These are phyloP conservation scores for Vaccinium corymbosum DNA, from an alignment of 148 eudicot species.

Conservation along the genomic window DNA sequence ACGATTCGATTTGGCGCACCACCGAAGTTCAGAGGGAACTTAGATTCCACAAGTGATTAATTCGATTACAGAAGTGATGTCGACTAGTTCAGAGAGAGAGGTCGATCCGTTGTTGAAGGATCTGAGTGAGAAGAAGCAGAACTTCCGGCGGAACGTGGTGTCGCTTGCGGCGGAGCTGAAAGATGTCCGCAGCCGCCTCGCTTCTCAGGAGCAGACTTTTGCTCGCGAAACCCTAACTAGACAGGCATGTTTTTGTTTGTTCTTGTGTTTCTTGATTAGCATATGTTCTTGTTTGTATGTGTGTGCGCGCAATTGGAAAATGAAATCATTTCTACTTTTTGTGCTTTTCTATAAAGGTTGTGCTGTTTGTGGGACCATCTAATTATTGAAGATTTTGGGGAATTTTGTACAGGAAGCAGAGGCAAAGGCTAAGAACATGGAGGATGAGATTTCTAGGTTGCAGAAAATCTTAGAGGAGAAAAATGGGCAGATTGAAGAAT, in stretches of 20 bases:
- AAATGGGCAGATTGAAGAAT: slow-evolving; percentile 51
- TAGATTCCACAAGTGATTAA: not conserved
- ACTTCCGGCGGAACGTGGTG: slow-evolving; percentile 69
- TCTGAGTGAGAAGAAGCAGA: slow-evolving; percentile 80
- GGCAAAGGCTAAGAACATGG: slow-evolving; percentile 64
- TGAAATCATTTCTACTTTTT: slow-evolving; percentile 39
- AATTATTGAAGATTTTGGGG: not conserved
- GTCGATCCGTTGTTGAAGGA: slow-evolving; percentile 83
- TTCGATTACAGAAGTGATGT: slow-evolving; percentile 8
- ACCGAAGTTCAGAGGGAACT: not conserved
- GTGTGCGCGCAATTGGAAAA: not conserved
- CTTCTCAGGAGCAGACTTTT: slow-evolving; percentile 61
- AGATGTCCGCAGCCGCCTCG: slow-evolving; percentile 69
- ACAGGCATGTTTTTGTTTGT: slow-evolving; percentile 36
- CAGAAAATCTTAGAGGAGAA: slow-evolving; percentile 78
- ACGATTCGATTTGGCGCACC: not conserved
- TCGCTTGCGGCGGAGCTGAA: slow-evolving; percentile 85
- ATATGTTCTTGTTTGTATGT: slow-evolving; percentile 9
- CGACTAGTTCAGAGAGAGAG: slow-evolving; percentile 28
- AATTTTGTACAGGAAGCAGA: slow-evolving; percentile 65
- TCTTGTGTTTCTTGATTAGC: not conserved
- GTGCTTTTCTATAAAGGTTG: slow-evolving; percentile 21
- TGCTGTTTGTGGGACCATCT: slow-evolving; percentile 34
- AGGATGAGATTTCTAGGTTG: slow-evolving; percentile 59
- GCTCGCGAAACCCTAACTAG: slow-evolving; percentile 69